Percentiles rank a stretch among this genome's conserved stretches.
Evolutionary conservation across 139 green algal genomes (phyloP).

Genomic region (Asterochloris erici): DNA sequence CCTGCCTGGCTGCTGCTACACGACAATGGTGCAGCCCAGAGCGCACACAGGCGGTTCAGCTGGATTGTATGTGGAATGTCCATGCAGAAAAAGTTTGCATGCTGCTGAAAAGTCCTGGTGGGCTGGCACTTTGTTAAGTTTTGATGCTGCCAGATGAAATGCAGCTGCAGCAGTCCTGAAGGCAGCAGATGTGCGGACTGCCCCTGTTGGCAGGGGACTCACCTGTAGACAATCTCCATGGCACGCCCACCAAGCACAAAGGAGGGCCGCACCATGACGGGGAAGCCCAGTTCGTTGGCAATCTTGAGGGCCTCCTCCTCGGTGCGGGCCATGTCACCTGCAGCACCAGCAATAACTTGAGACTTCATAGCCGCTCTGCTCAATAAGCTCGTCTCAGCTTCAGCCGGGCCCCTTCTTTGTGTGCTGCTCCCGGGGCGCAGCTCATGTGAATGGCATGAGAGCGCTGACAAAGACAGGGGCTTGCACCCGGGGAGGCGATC

Average conservation of each 20-base stretch:
- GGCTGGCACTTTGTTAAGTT: too few relatives aligned
- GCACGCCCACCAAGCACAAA: constrained; percentile 97
- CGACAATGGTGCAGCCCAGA: too few relatives aligned
- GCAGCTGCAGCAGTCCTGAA: not conserved
- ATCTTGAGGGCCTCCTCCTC: constrained; percentile 75
- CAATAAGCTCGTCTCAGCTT: not conserved
- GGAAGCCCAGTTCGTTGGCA: constrained; percentile 87
- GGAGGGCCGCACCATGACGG: constrained; percentile 95
- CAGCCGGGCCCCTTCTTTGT: not conserved
- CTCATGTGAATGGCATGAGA: not conserved
- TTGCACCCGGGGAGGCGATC: not conserved
- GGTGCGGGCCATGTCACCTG: constrained; percentile 36
- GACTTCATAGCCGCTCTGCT: not conserved
- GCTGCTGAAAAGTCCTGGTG: too few relatives aligned
- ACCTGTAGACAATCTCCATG: constrained; percentile 97
- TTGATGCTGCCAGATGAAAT: not conserved
- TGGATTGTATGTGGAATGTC: too few relatives aligned
- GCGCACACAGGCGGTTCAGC: too few relatives aligned
- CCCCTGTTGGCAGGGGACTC: not conserved
- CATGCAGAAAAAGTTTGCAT: too few relatives aligned
- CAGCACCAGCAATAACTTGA: not conserved
- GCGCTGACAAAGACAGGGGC: not conserved
- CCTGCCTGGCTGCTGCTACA: too few relatives aligned
- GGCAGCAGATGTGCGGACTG: not conserved
- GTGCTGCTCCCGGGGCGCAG: not conserved